These are phyloP conservation scores for Iberis amara DNA, from an alignment of 441 rosid species.

Conservation along the genomic window DNA sequence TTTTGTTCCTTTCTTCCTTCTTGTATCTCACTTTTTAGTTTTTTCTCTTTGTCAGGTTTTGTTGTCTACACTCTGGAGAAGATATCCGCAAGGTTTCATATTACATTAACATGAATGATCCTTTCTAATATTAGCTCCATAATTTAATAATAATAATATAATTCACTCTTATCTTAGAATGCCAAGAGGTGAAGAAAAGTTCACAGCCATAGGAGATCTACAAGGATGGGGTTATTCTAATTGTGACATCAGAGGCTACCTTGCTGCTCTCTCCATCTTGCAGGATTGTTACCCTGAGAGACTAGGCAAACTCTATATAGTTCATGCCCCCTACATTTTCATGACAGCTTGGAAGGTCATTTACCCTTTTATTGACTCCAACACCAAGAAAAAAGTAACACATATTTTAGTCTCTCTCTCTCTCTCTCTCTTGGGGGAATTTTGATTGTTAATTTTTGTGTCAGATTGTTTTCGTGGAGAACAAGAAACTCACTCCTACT, in stretches of 20 bases:
- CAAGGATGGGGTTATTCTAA: conserved; percentile 81
- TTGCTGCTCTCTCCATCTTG: conserved; percentile 60
- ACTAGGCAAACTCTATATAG: conserved; percentile 58
- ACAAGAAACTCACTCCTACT: conserved; percentile 59
- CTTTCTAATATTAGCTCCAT: no score
- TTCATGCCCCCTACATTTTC: conserved; percentile 71
- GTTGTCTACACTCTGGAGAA: conserved; percentile 62
- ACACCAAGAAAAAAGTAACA: conserved; percentile 74
- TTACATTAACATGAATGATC: no score
- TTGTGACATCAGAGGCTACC: conserved; percentile 68
- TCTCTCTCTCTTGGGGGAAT: not conserved
- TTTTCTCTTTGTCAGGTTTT: conserved; percentile 44
- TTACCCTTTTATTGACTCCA: conserved; percentile 72
- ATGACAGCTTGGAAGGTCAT: conserved; percentile 82
- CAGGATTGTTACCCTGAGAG: conserved; percentile 96
- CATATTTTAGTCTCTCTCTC: no score
- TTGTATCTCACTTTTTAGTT: not conserved
- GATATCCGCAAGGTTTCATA: conserved; percentile 50
- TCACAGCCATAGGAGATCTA: conserved; percentile 60
- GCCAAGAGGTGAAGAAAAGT: conserved; percentile 76
- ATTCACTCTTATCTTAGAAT: conserved; percentile 36
- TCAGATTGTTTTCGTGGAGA: conserved; percentile 71
- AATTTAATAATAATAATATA: no score
- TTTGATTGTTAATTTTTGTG: no score
- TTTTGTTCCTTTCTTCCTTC: no score